Conservation (phyloP, 2,329 filamentous ascomycete species). For the Penicillium sp. region DNA sequence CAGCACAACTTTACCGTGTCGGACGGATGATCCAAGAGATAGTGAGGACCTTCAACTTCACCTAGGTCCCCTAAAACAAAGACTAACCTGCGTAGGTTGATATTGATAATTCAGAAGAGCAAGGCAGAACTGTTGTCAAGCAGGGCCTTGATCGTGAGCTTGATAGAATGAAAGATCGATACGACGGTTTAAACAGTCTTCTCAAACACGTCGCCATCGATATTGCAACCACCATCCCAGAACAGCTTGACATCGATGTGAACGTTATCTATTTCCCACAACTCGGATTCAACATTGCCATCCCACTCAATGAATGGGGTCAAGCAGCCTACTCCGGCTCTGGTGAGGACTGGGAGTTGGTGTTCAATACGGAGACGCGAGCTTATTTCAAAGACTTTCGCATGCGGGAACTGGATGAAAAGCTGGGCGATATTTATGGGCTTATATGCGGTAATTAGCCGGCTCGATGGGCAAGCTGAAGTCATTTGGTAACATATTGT, state of each 20-base stretch:
- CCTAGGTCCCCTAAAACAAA: neutral
- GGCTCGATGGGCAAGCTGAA: neutral
- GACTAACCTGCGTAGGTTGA: slow-evolving; percentile 60
- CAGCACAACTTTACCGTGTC: slow-evolving; percentile 63
- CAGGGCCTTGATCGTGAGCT: slow-evolving; percentile 72
- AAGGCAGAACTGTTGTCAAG: slow-evolving; percentile 72
- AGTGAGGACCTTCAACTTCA: slow-evolving; percentile 36
- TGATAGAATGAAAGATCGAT: slow-evolving; percentile 75
- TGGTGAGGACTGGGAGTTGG: slow-evolving; percentile 72
- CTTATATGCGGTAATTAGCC: slow-evolving; percentile 72
- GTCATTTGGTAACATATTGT: neutral
- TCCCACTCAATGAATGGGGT: slow-evolving; percentile 65
- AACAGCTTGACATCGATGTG: slow-evolving; percentile 55
- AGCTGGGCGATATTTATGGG: slow-evolving; percentile 83
- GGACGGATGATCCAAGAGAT: slow-evolving; percentile 72
- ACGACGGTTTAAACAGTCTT: slow-evolving; percentile 75
- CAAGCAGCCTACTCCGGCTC: slow-evolving; percentile 67
- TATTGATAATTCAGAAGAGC: slow-evolving; percentile 73
- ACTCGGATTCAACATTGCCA: slow-evolving; percentile 82
- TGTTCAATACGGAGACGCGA: slow-evolving; percentile 71
- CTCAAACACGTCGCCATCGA: slow-evolving; percentile 68
- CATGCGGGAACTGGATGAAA: slow-evolving; percentile 78
- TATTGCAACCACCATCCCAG: slow-evolving; percentile 66
- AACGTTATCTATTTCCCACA: slow-evolving; percentile 92
- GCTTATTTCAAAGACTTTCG: slow-evolving; percentile 85